Evolutionary conservation across 441 rosid genomes (phyloP), one percentile per base, ranked within the genome.

Genomic region (Bocquillonia castaneifolia): DNA sequence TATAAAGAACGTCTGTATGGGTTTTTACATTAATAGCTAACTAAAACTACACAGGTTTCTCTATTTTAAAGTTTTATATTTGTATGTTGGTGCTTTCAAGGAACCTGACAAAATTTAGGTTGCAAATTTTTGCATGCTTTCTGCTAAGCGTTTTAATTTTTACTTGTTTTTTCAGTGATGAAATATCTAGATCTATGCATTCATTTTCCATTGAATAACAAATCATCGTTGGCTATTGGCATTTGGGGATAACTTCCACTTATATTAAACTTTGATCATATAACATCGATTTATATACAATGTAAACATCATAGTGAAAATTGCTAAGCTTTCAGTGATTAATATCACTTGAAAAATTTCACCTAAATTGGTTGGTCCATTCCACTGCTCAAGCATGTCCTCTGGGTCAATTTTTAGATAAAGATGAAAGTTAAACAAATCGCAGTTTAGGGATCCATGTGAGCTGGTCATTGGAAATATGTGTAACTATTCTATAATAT

Each of bases 101-200:
- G 37, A 67, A 22, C 40, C 52, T 6, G 10, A 67, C 54, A 36
- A 53, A 25, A 36, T 66, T 65, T 44, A n/a, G 40, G 29, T 23
- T 31, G n/a, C 28, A 64, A 28, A n/a, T n/a, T 28, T 26, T 53
- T 23, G 13, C 29, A 42, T 57, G 45, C 44, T 50, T 48, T 25
- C 39, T 29, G 51, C 47, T 68, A 25, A 47, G 48, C 58, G 32
- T 57, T 2, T 22, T 20, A 15, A 23, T 59, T 34, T 20, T 7
- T 10, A 32, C 23, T 15, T 22, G 5, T 58, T 36, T 48, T 6
- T 34, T 29, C 48, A 8, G 31, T 36, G 36, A 22, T 48, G 57
- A 13, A 13, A 18, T 44, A 48, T 34, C 47, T 53, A 45, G 3
- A 68, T 68, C 25, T 48, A 58, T 9, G 54, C 25, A 48, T 25